These are phyloP conservation scores for Ceratocystis cubensis DNA, from an alignment of 2,329 filamentous ascomycete genomes.

Conservation along the genomic window DNA sequence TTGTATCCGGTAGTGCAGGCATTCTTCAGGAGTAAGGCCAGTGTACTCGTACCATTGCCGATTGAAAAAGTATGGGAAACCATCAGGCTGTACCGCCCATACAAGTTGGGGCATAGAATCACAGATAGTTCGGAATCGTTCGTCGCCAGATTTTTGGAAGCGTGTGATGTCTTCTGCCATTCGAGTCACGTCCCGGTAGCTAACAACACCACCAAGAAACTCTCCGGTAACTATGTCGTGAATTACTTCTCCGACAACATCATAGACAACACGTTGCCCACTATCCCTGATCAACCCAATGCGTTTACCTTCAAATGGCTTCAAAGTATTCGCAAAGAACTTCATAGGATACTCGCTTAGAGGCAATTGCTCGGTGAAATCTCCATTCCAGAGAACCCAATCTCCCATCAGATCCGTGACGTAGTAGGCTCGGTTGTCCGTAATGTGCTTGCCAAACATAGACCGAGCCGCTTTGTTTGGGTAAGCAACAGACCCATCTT, in stretches of 20 bases:
- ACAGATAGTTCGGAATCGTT: conserved; percentile 62
- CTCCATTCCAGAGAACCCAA: conserved; percentile 52
- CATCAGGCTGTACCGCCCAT: conserved; percentile 59
- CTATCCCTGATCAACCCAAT: conserved; percentile 48
- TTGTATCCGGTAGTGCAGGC: conserved; percentile 50
- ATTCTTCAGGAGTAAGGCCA: conserved; percentile 49
- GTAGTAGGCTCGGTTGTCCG: conserved; percentile 26
- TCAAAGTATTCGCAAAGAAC: conserved; percentile 47
- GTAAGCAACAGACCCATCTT: conserved; percentile 60
- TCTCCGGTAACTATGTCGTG: conserved; percentile 54
- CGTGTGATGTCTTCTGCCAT: conserved; percentile 56
- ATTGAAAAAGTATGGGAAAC: conserved; percentile 60
- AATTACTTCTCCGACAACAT: conserved; percentile 55
- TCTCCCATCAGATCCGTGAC: conserved; percentile 42
- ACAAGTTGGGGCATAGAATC: conserved; percentile 61
- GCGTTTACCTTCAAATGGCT: conserved; percentile 45
- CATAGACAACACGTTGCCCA: conserved; percentile 44
- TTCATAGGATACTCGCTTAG: conserved; percentile 55
- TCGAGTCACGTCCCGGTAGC: conserved; percentile 59
- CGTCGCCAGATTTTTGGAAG: conserved; percentile 58
- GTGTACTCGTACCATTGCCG: conserved; percentile 72
- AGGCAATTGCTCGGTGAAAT: conserved; percentile 48
- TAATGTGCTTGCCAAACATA: conserved; percentile 36
- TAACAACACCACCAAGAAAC: conserved; percentile 59
- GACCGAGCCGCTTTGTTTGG: conserved; percentile 54